Evolutionary conservation across 768 basidiomycete species (phyloP).

Genomic region (Coprinellus micaceus): DNA sequence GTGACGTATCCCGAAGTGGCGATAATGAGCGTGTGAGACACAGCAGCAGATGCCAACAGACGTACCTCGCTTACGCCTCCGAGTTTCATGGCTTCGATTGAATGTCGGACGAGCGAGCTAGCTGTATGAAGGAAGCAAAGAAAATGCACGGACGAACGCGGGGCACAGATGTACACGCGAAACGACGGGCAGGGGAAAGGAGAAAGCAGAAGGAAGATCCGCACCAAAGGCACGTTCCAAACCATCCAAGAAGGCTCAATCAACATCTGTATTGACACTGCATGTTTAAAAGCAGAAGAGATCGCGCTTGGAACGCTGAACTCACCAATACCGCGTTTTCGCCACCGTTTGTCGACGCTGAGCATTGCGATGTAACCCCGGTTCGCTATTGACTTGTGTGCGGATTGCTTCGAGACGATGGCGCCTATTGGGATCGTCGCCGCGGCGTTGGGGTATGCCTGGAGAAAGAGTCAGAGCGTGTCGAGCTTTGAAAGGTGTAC

Average conservation of each 20-base stretch:
- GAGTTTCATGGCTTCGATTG: constrained; percentile 79
- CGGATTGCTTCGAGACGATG: constrained; percentile 96
- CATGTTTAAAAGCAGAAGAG: constrained; percentile 36
- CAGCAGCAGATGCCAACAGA: constrained; percentile 10
- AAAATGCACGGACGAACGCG: not conserved
- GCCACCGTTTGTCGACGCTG: constrained; percentile 77
- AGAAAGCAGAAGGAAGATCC: constrained; percentile 32
- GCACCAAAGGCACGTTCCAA: constrained; percentile 42
- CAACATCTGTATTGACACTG: constrained; percentile 32
- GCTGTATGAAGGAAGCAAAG: constrained; percentile 47
- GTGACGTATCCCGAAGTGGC: not conserved
- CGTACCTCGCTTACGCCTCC: constrained; percentile 84
- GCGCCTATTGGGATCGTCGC: constrained; percentile 72
- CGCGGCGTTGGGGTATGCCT: constrained; percentile 57
- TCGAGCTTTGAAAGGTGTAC: no score
- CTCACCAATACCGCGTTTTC: constrained; percentile 91
- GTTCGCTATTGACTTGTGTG: constrained; percentile 70
- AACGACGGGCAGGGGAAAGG: constrained; percentile 6
- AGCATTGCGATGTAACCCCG: constrained; percentile 99
- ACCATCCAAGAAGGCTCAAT: constrained; percentile 22
- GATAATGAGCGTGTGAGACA: constrained; percentile 8
- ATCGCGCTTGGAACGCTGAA: constrained; percentile 26
- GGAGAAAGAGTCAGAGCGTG: no score
- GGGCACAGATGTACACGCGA: not conserved
- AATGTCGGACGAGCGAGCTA: constrained; percentile 76